Evolutionary conservation across 1,284 basidiomycete species (phyloP), one percentile per base, ranked within the genome.

Genomic region (Ceratobasidium papillatum): DNA sequence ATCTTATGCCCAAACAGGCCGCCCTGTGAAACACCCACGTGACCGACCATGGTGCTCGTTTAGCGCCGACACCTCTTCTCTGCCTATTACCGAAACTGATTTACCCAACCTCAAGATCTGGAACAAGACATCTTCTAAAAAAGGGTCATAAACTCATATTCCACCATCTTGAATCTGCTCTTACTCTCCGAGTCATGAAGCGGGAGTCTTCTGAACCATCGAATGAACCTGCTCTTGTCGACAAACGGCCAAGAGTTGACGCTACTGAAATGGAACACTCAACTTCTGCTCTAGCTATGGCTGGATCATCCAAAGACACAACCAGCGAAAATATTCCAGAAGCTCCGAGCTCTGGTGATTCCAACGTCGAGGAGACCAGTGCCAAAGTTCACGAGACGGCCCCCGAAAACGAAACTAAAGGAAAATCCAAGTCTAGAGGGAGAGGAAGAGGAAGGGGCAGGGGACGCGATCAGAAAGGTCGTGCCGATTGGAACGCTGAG

Each of bases 111-210:
- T n/a, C n/a, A n/a, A n/a, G n/a, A n/a, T n/a, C n/a, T n/a, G n/a
- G n/a, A n/a, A n/a, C n/a, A n/a, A n/a, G n/a, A n/a, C n/a, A n/a
- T n/a, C n/a, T n/a, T n/a, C n/a, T n/a, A n/a, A n/a, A n/a, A n/a
- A n/a, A n/a, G n/a, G n/a, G n/a, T n/a, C n/a, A n/a, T n/a, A n/a
- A n/a, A n/a, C n/a, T n/a, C n/a, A n/a, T n/a, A n/a, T n/a, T n/a
- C n/a, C n/a, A n/a, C 38, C 8, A 22, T 47, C 45, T 47, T 47
- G 45, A 47, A 19, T 58, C 38, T 30, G n/a, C n/a, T n/a, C n/a
- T n/a, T n/a, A n/a, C n/a, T n/a, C n/a, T n/a, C n/a, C 51, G 32
- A 54, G 65, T 38, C 36, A 73, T 73, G 69, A 73, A 73, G 25
- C 69, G 69, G 52, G 69, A 62, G n/a, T 62, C 69, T 45, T 34